Base-by-base conservation (phyloP, 2,329 filamentous ascomycete species). In the Aspergillus brunneoviolaceus region DNA sequence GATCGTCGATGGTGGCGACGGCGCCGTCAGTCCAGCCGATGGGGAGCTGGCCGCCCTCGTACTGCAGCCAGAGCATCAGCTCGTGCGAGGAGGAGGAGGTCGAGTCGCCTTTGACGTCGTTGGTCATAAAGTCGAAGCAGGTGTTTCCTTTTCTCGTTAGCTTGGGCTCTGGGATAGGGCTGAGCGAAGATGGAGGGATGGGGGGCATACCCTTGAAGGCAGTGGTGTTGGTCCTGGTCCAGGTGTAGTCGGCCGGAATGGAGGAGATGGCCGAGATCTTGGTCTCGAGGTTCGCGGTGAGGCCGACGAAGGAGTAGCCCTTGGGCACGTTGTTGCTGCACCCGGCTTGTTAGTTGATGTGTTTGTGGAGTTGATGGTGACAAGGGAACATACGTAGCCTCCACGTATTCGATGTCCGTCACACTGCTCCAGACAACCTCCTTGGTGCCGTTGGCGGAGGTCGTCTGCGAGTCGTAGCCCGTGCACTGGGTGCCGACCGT, bases 11-110 rank as follows among this genome's bases (percentile, higher is more conserved):
- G 0, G 76, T 79, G 3, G 75, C 71, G 21, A 74, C 69, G 35
- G 71, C 61, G 1, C 72, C 72, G 48, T 69, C 66, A 6, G 67
- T 62, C 71, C 74, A 80, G 49, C 78, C 78, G 58, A 80, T 80
- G 14, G 78, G 78, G 4, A 80, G 68, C 60, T 80, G 78, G 2
- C 76, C 77, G 19, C 77, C 77, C n/a, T 77, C 76, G 57, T 76
- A 80, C 27, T 76, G 72, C 2, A 80, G 72, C 78, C 78, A 80
- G 14, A 80, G 76, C 78, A 80, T 80, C 25, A 79, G 70, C 60
- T 80, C 77, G 58, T 79, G 77, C 0, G 76, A 74, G 5, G 63
- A 59, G 33, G 66, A 67, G 19, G 74, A 77, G 4, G 78, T 80
- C 1, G 73, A 77, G 68, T 80, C 78, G 49, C 76, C 77, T 51